phyloP scores from a whole-genome alignment of 495 filamentous ascomycete genomes.

The Talaromyces thailandensis region DNA sequence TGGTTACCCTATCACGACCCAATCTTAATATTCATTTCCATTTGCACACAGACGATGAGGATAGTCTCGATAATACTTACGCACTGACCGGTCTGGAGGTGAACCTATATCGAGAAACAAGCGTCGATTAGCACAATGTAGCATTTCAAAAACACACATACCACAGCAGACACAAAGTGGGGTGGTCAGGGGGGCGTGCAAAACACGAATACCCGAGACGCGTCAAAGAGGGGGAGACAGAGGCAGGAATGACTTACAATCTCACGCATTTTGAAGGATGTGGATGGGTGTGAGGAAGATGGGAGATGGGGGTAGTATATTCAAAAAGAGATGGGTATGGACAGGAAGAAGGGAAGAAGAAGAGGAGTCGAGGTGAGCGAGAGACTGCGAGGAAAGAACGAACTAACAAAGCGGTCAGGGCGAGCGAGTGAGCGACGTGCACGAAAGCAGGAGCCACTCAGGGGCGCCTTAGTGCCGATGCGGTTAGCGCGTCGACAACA shows the following conservation, averaged over 20 bases:
- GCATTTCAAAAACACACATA: constrained; percentile 23
- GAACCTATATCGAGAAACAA: constrained; percentile 57
- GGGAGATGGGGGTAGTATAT: constrained; percentile 8
- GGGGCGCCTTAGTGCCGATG: not conserved
- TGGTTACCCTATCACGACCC: constrained; percentile 82
- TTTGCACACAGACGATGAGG: no score
- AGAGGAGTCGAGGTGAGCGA: constrained; percentile 4
- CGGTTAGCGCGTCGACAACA: not conserved
- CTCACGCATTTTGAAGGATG: constrained; percentile 72
- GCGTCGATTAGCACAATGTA: constrained; percentile 12
- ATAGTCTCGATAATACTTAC: constrained; percentile 43
- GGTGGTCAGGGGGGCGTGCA: constrained; percentile 30
- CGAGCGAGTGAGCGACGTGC: constrained; percentile 4
- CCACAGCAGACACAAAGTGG: constrained; percentile 21
- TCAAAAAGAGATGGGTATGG: constrained; percentile 9
- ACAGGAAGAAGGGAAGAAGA: constrained; percentile 7
- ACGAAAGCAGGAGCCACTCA: constrained; percentile 2
- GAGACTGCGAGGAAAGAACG: constrained; percentile 8
- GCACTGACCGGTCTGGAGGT: constrained; percentile 98
- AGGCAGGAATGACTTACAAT: constrained; percentile 58
- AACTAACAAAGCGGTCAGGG: constrained; percentile 12
- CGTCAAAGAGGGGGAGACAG: constrained; percentile 20
- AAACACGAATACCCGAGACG: constrained; percentile 19
- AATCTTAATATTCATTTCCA: not conserved
- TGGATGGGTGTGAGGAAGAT: constrained; percentile 15